Percentiles rank a stretch among this genome's conserved stretches.
Conservation (phyloP, 192 early-diverging fungal genomes). For the Linnemannia zychae region DNA sequence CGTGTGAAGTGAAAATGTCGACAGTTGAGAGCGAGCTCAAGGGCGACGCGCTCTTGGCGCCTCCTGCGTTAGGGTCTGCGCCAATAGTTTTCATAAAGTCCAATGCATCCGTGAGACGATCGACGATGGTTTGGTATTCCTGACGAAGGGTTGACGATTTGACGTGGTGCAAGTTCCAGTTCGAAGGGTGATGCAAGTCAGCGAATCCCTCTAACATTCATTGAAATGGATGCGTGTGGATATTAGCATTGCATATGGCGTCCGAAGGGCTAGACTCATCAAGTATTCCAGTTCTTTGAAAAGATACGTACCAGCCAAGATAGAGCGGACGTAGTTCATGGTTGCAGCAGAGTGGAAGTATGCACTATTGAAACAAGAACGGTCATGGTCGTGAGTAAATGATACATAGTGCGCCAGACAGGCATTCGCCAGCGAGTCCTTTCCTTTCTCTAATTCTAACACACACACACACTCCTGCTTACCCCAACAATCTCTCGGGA, state of each 20-base stretch:
- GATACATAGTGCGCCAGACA: background rate
- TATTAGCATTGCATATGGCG: background rate
- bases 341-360: conserved; percentile 98
- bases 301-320: conserved; percentile 76
- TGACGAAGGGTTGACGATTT: conserved; percentile 76
- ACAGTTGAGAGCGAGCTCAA: conserved; percentile 73
- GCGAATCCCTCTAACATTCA: conserved; percentile 12
- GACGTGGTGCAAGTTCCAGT: conserved; percentile 92
- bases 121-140: conserved; percentile 92
- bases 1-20: conserved; percentile 95
- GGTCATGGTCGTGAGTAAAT: background rate
- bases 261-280: no score
- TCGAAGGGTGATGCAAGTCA: conserved; percentile 89
- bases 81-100: conserved; percentile 96
- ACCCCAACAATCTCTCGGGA: conserved; percentile 86
- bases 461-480: conserved; percentile 3
- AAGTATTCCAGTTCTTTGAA: background rate
- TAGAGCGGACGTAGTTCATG: conserved; percentile 92
- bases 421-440: background rate
- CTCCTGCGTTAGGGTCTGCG: conserved; percentile 69
- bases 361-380: conserved; percentile 60
- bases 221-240: background rate
- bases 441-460: background rate
- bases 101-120: conserved; percentile 85
- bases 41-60: background rate